phyloP scores from a whole-genome alignment of 495 filamentous ascomycete species.

The Penicillium manginii region DNA sequence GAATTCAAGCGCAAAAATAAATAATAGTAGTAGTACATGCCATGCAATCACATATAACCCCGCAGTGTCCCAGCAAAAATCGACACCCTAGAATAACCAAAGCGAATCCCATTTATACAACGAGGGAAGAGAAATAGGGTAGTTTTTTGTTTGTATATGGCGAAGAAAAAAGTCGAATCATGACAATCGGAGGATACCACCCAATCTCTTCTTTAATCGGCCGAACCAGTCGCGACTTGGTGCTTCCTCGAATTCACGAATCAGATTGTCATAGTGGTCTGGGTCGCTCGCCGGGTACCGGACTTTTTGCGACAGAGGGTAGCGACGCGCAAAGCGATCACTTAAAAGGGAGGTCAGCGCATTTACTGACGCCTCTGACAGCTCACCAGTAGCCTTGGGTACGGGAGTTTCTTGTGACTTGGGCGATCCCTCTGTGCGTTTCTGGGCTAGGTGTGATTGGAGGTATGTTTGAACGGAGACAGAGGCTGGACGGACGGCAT shows the following conservation, averaged over 20 bases:
- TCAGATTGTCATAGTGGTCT: slow-evolving; percentile 72
- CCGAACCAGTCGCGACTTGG: slow-evolving; percentile 63
- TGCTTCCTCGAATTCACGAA: slow-evolving; percentile 73
- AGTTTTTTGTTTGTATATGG: not conserved
- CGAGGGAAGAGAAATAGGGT: slow-evolving; percentile 4
- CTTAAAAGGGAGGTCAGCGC: slow-evolving; percentile 77
- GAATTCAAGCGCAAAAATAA: slow-evolving; percentile 4
- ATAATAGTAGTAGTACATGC: slow-evolving; percentile 27
- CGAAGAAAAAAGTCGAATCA: slow-evolving; percentile 27
- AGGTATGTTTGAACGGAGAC: slow-evolving; percentile 75
- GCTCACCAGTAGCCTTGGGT: slow-evolving; percentile 31
- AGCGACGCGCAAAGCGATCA: slow-evolving; percentile 70
- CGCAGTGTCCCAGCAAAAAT: not conserved
- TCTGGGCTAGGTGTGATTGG: slow-evolving; percentile 57
- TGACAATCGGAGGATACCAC: slow-evolving; percentile 65
- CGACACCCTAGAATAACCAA: not conserved
- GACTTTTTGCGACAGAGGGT: slow-evolving; percentile 63
- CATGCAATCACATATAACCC: slow-evolving; percentile 21
- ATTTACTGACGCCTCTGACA: slow-evolving; percentile 65
- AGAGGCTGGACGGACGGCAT: slow-evolving; percentile 72
- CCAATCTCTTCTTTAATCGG: slow-evolving; percentile 59
- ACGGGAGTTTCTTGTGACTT: slow-evolving; percentile 21
- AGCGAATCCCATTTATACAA: slow-evolving; percentile 23
- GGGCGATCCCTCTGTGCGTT: slow-evolving; percentile 17
- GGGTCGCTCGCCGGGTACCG: slow-evolving; percentile 75